These are phyloP conservation scores for Vaccinium vitisidaea DNA, from an alignment of 148 eudicot genomes.

Conservation along the genomic window DNA sequence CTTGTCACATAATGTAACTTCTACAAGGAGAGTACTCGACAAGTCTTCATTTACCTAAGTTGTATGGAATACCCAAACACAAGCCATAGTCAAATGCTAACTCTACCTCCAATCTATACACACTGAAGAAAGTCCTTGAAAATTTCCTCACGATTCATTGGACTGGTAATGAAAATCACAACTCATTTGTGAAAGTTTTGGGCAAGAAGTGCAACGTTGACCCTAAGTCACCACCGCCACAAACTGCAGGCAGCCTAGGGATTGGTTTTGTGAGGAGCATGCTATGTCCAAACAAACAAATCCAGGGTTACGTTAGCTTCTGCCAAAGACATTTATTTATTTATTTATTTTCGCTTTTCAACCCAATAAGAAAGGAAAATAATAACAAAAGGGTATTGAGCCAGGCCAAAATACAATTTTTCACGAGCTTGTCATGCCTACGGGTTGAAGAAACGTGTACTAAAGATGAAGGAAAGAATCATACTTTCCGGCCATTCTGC, in stretches of 20 bases:
- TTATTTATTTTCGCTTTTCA: neutral
- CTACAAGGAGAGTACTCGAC: too few species aligned
- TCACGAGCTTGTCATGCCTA: neutral
- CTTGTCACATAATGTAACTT: too few species aligned
- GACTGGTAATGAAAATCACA: neutral
- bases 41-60: too few species aligned
- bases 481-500: slow-evolving; percentile 99
- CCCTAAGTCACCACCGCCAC: neutral
- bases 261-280: neutral
- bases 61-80: too few species aligned
- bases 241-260: neutral
- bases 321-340: neutral
- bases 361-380: neutral
- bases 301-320: neutral
- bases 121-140: too few species aligned
- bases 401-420: neutral
- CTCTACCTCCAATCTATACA: too few species aligned
- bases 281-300: neutral
- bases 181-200: neutral
- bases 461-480: neutral
- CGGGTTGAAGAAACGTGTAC: neutral
- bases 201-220: neutral
- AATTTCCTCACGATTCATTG: too few species aligned
- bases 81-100: too few species aligned
- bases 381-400: neutral